Conservation (phyloP, 2,329 filamentous ascomycete genomes). For the Nothopassalora personata region DNA sequence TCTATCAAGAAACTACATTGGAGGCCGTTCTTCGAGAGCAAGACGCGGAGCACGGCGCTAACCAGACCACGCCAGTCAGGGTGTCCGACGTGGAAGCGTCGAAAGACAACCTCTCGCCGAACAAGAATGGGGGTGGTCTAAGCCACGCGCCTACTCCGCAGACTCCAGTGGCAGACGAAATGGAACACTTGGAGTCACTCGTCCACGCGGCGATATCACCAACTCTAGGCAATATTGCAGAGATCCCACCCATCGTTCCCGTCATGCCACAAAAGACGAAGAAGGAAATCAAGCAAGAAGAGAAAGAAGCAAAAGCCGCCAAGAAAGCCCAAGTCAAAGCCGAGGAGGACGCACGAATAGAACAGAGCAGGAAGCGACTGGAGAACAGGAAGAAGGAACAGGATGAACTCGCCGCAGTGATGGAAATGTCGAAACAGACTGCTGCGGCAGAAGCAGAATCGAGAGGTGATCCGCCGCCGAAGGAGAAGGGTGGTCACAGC, state of each 20-base stretch:
- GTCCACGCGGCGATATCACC: constrained; percentile 52
- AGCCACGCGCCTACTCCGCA: constrained; percentile 33
- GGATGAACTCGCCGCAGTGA: constrained; percentile 58
- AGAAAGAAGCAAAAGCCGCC: constrained; percentile 54
- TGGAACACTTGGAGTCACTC: constrained; percentile 52
- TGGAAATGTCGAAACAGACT: constrained; percentile 62
- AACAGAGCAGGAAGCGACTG: constrained; percentile 42
- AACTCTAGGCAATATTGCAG: not conserved
- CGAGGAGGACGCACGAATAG: constrained; percentile 29
- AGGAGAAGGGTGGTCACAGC: constrained; percentile 47
- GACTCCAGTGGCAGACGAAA: constrained; percentile 40
- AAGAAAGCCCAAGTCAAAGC: constrained; percentile 56
- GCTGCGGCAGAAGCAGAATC: constrained; percentile 50
- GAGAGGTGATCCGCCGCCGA: constrained; percentile 19
- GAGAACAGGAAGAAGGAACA: constrained; percentile 55
- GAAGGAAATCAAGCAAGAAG: constrained; percentile 58
- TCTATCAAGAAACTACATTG: constrained; percentile 85
- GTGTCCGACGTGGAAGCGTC: constrained; percentile 32
- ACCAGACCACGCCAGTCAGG: constrained; percentile 36
- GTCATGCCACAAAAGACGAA: constrained; percentile 55
- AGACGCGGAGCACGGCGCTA: constrained; percentile 65
- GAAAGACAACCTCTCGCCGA: constrained; percentile 18
- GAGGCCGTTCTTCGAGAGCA: constrained; percentile 70
- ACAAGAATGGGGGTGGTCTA: constrained; percentile 25
- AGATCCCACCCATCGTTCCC: constrained; percentile 42